phyloP scores from a whole-genome alignment of 129 eudicot species.

The Flaveria bidentis region DNA sequence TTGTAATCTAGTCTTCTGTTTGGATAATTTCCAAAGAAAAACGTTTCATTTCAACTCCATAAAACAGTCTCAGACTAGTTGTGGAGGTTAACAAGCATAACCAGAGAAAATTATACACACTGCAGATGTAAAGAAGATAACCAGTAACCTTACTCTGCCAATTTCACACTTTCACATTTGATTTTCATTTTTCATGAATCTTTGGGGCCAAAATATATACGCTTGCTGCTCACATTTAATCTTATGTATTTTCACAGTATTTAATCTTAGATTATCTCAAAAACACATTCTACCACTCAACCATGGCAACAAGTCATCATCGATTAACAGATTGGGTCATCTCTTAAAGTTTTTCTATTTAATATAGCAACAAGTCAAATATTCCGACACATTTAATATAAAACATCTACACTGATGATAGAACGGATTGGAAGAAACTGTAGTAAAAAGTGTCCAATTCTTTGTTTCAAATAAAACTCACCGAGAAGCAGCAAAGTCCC shows the following conservation, averaged over 20 bases:
- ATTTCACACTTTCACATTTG: slow-evolving; percentile 2
- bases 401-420: too few species aligned
- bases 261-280: slow-evolving; percentile 5
- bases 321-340: not conserved
- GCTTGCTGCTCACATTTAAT: not conserved
- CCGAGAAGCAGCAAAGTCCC: slow-evolving; percentile 69
- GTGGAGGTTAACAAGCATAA: slow-evolving; percentile 14
- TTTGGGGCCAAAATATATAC: not conserved
- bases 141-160: not conserved
- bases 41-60: not conserved
- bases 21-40: not conserved
- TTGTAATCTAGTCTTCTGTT: not conserved
- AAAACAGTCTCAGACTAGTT: not conserved
- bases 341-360: not conserved
- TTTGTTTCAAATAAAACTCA: slow-evolving; percentile 26
- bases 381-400: not conserved
- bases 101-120: not conserved
- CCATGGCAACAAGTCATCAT: not conserved
- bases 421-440: not conserved
- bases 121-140: not conserved
- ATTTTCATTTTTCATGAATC: not conserved
- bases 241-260: not conserved
- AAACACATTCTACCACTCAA: too few species aligned
- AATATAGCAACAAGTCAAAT: not conserved
- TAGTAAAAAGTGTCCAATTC: not conserved